Evolutionary conservation across 2,329 filamentous ascomycete genomes (phyloP), one percentile per base, ranked within the genome.

Genomic region (Xylariaceae sp.): DNA sequence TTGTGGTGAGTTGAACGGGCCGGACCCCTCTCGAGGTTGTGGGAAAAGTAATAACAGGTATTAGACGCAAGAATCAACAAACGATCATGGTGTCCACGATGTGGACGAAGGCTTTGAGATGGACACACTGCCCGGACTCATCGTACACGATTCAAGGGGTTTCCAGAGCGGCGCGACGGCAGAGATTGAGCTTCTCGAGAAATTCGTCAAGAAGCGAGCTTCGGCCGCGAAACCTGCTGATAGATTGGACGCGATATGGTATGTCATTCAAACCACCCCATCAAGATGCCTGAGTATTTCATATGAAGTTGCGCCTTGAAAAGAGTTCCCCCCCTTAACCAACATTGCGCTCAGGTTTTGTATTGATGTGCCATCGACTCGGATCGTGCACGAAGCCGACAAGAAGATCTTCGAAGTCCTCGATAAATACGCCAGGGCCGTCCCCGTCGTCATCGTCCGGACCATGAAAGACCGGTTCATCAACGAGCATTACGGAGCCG

Each of bases 391-490:
- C 43, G 62, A 61, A n/a, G 64, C 63, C 3, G 53, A 66, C 19
- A 62, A 58, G 44, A 65, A 62, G 27, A 63, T 66, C 6, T 60
- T 66, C 26, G 53, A 63, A 19, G 51, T 59, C 8, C 59, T 66
- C 3, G 56, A 59, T 3, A 53, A 55, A 27, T 59, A 59, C n/a
- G 57, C 59, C 3, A 55, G 61, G 3, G 49, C 53, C 12, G 60
- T 62, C 3, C 65, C 64, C 1, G 61, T 67, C 0, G 50, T 67
- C 19, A 50, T 67, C 5, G 63, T 67, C 19, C 62, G 65, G 4
- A 67, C 64, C 0, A 67, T 64, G 53, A 67, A 67, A 55, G 65
- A 67, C 32, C 56, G 61, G 46, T 64, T 62, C 30, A 49, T 66
- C n/a, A 62, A 64, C 37, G 56, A 62, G n/a, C 53, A 64, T 34